A percentile compares a stretch with the other conserved stretches of the same genome.
Conservation (phyloP, 1,284 basidiomycete species). For the Fistulinella cinereoalba region DNA sequence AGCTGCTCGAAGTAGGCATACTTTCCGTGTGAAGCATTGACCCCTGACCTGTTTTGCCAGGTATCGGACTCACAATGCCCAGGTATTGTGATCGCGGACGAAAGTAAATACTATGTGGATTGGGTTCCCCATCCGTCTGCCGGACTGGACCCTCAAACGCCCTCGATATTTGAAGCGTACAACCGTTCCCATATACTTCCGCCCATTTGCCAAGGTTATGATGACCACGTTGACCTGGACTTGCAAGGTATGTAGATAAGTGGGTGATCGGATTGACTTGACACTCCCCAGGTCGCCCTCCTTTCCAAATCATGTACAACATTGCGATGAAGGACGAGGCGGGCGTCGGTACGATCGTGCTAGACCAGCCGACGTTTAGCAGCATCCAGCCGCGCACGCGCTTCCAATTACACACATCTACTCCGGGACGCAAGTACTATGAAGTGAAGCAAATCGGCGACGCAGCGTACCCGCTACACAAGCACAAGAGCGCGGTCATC, state of each 20-base stretch:
- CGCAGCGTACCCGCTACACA: slow-evolving; percentile 75
- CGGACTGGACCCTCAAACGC: slow-evolving; percentile 53
- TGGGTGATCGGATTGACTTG: not conserved
- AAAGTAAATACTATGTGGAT: slow-evolving; percentile 67
- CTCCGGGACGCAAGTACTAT: slow-evolving; percentile 83
- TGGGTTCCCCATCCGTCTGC: slow-evolving; percentile 75
- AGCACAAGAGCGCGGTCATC: slow-evolving; percentile 58
- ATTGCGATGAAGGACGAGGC: slow-evolving; percentile 61
- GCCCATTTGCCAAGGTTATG: slow-evolving; percentile 78
- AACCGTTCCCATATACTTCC: slow-evolving; percentile 70
- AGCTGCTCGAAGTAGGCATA: slow-evolving; percentile 61
- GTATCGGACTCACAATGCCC: slow-evolving; percentile 84
- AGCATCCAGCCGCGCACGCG: slow-evolving; percentile 81
- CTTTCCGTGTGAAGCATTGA: not conserved
- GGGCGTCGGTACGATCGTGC: slow-evolving; percentile 58
- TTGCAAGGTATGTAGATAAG: slow-evolving; percentile 56
- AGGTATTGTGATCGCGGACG: slow-evolving; percentile 62
- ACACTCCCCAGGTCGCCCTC: slow-evolving; percentile 59
- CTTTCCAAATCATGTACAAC: slow-evolving; percentile 85
- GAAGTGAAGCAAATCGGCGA: slow-evolving; percentile 88
- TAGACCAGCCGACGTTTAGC: slow-evolving; percentile 77
- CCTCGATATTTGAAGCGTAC: slow-evolving; percentile 52
- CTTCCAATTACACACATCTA: slow-evolving; percentile 80
- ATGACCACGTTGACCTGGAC: slow-evolving; percentile 78
- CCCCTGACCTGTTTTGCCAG: slow-evolving; percentile 36